A percentile compares a stretch with the other conserved stretches of the same genome.
phyloP scores from a whole-genome alignment of 2,329 filamentous ascomycete genomes.

The Alternaria conjuncta region DNA sequence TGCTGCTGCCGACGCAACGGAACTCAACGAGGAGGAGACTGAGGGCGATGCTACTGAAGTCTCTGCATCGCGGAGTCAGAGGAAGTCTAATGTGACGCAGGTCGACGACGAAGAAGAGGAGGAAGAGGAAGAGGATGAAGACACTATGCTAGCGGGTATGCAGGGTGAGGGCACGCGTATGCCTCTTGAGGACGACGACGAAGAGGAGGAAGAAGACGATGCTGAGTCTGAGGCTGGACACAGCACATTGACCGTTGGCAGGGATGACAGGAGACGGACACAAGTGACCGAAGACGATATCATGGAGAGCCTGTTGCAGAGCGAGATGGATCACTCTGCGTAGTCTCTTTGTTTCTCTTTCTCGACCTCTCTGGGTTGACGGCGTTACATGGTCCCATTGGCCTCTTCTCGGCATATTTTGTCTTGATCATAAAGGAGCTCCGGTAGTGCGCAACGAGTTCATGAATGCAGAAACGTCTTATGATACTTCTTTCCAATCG shows the following conservation, averaged over 20 bases:
- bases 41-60: constrained; percentile 22
- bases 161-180: constrained; percentile 45
- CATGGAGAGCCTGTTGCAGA: constrained; percentile 39
- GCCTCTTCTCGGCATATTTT: neutral
- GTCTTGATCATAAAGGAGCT: neutral
- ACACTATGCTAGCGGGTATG: constrained; percentile 42
- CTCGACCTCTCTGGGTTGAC: neutral
- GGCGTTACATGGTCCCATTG: neutral
- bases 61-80: constrained; percentile 18
- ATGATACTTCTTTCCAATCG: neutral
- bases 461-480: neutral
- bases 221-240: constrained; percentile 8
- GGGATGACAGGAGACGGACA: constrained; percentile 6
- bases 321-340: constrained; percentile 14
- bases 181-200: constrained; percentile 39
- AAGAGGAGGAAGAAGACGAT: constrained; percentile 25
- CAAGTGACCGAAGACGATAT: constrained; percentile 44
- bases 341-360: neutral
- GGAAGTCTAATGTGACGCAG: neutral
- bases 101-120: constrained; percentile 20
- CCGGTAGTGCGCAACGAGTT: neutral
- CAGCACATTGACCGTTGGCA: constrained; percentile 10
- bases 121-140: constrained; percentile 37
- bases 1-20: constrained; percentile 12
- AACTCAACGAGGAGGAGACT: constrained; percentile 13